Evolutionary conservation across 2,329 filamentous ascomycete species (phyloP), one percentile per base, ranked within the genome.

Genomic region (Coniochaeta sp.): DNA sequence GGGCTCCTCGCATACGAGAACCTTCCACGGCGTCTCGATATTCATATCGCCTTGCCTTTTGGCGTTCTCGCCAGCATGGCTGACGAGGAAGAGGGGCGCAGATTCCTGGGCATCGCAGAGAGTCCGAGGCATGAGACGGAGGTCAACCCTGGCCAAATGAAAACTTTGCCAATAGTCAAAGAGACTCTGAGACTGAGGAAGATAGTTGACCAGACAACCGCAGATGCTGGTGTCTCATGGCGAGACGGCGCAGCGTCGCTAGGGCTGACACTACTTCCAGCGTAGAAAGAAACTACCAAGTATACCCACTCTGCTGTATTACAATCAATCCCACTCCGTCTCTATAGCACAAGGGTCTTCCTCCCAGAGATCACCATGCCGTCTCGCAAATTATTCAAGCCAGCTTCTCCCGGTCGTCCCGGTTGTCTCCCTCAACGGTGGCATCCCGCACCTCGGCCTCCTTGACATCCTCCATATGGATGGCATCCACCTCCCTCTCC

Each of bases 391-490:
- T n/a, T n/a, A n/a, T n/a, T n/a, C n/a, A n/a, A n/a, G n/a, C n/a
- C n/a, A n/a, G n/a, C n/a, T n/a, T n/a, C n/a, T n/a, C n/a, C n/a
- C n/a, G n/a, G n/a, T n/a, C n/a, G n/a, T n/a, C n/a, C n/a, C n/a
- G n/a, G n/a, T n/a, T n/a, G n/a, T n/a, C n/a, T n/a, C n/a, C n/a
- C n/a, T n/a, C n/a, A n/a, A n/a, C n/a, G n/a, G n/a, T n/a, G n/a
- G n/a, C n/a, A n/a, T n/a, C n/a, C n/a, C n/a, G n/a, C n/a, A n/a
- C n/a, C n/a, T n/a, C n/a, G n/a, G n/a, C n/a, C n/a, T 32, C 47
- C n/a, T 30, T 33, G 12, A 49, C 24, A 26, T 53, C 24, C 33
- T 53, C 52, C 33, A 48, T 32, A 14, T 52, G 50, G 13, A 49
- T 32, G 4, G 35, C 24, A 4, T 46, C 48, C 3, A 28, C 32